phyloP scores from a whole-genome alignment of 2,329 filamentous ascomycete genomes.

The Blastomyces gilchristii region DNA sequence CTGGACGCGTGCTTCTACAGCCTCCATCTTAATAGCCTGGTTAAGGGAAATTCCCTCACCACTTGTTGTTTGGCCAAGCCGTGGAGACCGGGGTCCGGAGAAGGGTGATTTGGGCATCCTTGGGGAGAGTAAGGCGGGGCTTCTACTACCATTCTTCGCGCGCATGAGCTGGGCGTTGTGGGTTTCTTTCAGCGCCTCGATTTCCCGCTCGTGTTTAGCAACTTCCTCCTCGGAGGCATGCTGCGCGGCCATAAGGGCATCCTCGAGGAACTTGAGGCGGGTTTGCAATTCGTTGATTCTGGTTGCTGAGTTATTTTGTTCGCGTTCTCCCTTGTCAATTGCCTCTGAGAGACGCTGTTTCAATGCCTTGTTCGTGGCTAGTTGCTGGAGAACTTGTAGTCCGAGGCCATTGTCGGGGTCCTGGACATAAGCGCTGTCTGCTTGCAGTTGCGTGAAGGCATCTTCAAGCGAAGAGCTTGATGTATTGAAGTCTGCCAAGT shows the following conservation, averaged over 20 bases:
- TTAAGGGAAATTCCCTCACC: slow-evolving; percentile 50
- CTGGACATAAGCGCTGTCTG: slow-evolving; percentile 53
- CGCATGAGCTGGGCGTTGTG: slow-evolving; percentile 69
- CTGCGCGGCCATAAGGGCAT: slow-evolving; percentile 72
- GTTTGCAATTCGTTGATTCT: slow-evolving; percentile 77
- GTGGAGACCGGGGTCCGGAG: slow-evolving; percentile 48
- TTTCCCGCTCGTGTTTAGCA: slow-evolving; percentile 74
- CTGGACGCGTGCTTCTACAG: slow-evolving; percentile 65
- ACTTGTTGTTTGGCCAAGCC: slow-evolving; percentile 51
- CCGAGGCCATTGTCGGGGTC: slow-evolving; percentile 48
- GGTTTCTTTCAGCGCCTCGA: slow-evolving; percentile 62
- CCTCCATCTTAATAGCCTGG: slow-evolving; percentile 62
- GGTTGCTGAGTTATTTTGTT: slow-evolving; percentile 67
- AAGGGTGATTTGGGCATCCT: slow-evolving; percentile 55
- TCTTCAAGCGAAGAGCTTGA: slow-evolving; percentile 62
- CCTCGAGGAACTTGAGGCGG: slow-evolving; percentile 70
- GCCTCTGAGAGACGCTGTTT: slow-evolving; percentile 67
- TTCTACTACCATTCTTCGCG: slow-evolving; percentile 47
- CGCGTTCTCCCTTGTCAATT: slow-evolving; percentile 70
- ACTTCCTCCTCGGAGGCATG: slow-evolving; percentile 72
- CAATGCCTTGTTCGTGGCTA: slow-evolving; percentile 65
- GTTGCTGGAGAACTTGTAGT: slow-evolving; percentile 65
- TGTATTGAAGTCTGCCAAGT: slow-evolving; percentile 40
- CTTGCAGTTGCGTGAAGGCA: slow-evolving; percentile 65
- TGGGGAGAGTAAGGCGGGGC: slow-evolving; percentile 40